Percentiles rank a stretch among this genome's conserved stretches.
phyloP scores from a whole-genome alignment of 2,329 filamentous ascomycete genomes.

The Fusarium gaditjirri region DNA sequence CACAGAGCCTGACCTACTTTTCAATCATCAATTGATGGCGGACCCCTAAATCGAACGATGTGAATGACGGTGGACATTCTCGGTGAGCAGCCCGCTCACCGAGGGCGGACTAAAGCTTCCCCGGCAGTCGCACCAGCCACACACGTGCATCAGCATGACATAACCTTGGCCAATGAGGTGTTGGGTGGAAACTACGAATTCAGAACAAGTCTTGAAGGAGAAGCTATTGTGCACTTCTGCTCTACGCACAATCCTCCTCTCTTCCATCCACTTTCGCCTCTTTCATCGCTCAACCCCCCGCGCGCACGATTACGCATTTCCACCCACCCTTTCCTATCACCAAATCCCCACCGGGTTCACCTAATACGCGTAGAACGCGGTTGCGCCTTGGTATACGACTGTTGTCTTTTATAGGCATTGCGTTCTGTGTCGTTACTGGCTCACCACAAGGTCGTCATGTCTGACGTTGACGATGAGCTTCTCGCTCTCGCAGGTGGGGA shows the following conservation, averaged over 20 bases:
- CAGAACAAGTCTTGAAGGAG: slow-evolving; percentile 36
- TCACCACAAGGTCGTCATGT: slow-evolving; percentile 66
- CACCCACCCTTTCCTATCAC: background rate
- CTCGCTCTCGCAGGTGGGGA: slow-evolving; percentile 90
- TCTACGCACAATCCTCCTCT: slow-evolving; percentile 21
- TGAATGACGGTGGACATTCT: slow-evolving; percentile 31
- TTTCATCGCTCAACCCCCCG: slow-evolving; percentile 10
- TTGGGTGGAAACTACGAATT: slow-evolving; percentile 36
- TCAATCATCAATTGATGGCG: slow-evolving; percentile 16
- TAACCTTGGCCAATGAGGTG: slow-evolving; percentile 42
- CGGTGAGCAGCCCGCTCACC: slow-evolving; percentile 31
- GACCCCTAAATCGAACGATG: slow-evolving; percentile 40
- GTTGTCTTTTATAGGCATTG: slow-evolving; percentile 19
- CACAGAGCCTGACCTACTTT: background rate
- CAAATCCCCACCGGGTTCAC: background rate
- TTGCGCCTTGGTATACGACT: background rate
- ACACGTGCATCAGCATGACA: slow-evolving; percentile 44
- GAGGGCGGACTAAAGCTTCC: slow-evolving; percentile 42
- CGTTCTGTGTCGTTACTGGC: slow-evolving; percentile 8
- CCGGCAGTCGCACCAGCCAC: slow-evolving; percentile 33
- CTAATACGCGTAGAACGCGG: slow-evolving; percentile 31
- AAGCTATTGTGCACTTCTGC: slow-evolving; percentile 28
- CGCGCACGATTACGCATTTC: slow-evolving; percentile 13
- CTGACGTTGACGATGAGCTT: slow-evolving; percentile 91
- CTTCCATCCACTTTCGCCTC: slow-evolving; percentile 25